Conservation (phyloP, 768 basidiomycete species). For the Asterophora parasitica region DNA sequence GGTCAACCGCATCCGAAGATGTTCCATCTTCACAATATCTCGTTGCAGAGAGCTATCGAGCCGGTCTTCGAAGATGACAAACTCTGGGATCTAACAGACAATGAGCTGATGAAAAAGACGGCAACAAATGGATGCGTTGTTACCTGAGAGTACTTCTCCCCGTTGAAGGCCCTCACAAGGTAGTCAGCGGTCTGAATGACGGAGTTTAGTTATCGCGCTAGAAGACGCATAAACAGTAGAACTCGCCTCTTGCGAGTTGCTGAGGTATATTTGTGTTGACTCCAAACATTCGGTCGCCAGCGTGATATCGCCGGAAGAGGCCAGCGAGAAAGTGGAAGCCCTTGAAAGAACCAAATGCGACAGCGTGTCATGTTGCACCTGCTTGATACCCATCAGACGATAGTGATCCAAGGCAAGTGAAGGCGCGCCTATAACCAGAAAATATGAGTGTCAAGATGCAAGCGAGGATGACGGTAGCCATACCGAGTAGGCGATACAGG, state of each 20-base stretch:
- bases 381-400: slow-evolving; percentile 70
- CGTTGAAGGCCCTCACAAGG: slow-evolving; percentile 69
- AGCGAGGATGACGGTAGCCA: slow-evolving; percentile 9
- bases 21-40: slow-evolving; percentile 77
- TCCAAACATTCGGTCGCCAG: slow-evolving; percentile 73
- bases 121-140: background rate
- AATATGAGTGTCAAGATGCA: background rate
- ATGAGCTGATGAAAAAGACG: slow-evolving; percentile 1
- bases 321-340: slow-evolving; percentile 73
- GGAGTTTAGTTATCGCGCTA: slow-evolving; percentile 2
- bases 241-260: slow-evolving; percentile 72
- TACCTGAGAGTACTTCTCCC: slow-evolving; percentile 83
- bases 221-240: background rate
- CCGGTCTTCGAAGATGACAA: slow-evolving; percentile 74
- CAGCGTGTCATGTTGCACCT: slow-evolving; percentile 85
- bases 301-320: slow-evolving; percentile 71
- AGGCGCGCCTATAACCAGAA: slow-evolving; percentile 54
- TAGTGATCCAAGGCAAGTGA: slow-evolving; percentile 76
- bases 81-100: slow-evolving; percentile 66
- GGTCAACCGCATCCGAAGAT: slow-evolving; percentile 76
- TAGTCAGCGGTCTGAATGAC: slow-evolving; percentile 66
- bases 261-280: slow-evolving; percentile 75
- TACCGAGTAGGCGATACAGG: slow-evolving; percentile 79
- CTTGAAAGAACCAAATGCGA: slow-evolving; percentile 80
- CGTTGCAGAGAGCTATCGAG: slow-evolving; percentile 84